These are phyloP conservation scores for Solanum etuberosum DNA, from an alignment of 257 asterid genomes.

Conservation along the genomic window DNA sequence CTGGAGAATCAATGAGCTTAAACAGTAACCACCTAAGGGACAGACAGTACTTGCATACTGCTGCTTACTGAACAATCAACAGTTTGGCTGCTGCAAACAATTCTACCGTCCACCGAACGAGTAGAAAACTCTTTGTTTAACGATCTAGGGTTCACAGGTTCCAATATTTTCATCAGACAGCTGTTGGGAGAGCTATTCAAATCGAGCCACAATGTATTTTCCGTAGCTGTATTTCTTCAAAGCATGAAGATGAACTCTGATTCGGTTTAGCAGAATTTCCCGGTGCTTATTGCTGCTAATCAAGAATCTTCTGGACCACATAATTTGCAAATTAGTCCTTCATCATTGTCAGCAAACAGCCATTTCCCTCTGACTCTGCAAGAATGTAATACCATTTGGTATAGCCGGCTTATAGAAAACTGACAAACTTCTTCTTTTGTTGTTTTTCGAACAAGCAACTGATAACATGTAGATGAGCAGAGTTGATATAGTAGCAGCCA, in stretches of 20 bases:
- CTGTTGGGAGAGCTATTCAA: conserved; percentile 67
- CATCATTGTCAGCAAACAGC: conserved; percentile 90
- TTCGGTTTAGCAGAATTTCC: conserved; percentile 38
- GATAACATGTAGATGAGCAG: neutral
- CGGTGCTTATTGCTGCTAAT: conserved; percentile 48
- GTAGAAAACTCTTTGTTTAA: neutral
- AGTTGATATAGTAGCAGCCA: neutral
- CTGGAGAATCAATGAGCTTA: neutral
- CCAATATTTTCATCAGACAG: conserved; percentile 46
- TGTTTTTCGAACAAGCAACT: neutral
- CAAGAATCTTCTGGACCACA: conserved; percentile 80
- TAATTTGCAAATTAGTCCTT: conserved; percentile 89
- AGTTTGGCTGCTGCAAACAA: neutral
- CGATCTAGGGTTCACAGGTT: conserved; percentile 12
- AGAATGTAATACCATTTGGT: neutral
- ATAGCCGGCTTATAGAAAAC: neutral
- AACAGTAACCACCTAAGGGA: neutral
- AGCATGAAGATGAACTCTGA: conserved; percentile 48
- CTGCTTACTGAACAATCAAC: neutral
- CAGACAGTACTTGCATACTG: neutral
- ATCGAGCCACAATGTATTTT: conserved; percentile 84
- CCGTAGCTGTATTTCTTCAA: conserved; percentile 84
- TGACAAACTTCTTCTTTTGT: neutral
- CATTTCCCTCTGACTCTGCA: too few relatives aligned
- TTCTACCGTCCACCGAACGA: neutral